Evolutionary conservation across 441 rosid genomes (phyloP).

Genomic region (Syzygium malaccense): DNA sequence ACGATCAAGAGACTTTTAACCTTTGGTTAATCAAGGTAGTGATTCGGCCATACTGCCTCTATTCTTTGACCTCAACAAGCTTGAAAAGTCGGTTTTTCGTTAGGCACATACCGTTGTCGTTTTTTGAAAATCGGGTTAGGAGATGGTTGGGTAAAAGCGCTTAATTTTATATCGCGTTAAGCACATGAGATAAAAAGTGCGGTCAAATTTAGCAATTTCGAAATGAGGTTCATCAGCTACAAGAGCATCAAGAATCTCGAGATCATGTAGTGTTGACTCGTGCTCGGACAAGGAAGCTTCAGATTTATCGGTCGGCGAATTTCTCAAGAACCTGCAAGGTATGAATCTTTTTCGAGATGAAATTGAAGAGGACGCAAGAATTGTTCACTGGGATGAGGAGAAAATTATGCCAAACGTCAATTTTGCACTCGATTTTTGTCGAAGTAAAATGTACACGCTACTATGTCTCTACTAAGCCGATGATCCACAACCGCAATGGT

Average conservation of each 20-base stretch:
- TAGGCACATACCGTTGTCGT: neutral
- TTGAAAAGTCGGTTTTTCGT: neutral
- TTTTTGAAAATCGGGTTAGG: neutral
- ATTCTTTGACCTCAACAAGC: neutral
- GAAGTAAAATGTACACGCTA: neutral
- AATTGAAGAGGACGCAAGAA: neutral
- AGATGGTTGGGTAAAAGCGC: neutral
- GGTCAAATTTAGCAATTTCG: neutral
- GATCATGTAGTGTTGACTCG: rapidly evolving
- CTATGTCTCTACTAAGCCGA: neutral
- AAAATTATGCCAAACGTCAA: too few relatives aligned
- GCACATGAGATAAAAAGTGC: neutral
- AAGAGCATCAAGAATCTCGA: neutral
- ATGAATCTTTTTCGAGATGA: neutral
- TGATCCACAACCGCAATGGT: too few relatives aligned
- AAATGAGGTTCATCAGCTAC: neutral
- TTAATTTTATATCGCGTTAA: neutral
- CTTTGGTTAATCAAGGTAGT: neutral
- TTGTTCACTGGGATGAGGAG: neutral
- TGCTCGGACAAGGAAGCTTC: neutral
- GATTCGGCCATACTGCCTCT: neutral
- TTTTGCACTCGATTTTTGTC: neutral
- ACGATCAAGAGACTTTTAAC: neutral
- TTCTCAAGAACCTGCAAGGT: neutral
- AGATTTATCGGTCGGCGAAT: neutral